Evolutionary conservation across 257 asterid genomes (phyloP), one percentile per base, ranked within the genome.

Genomic region (Fraxinus excelsior): DNA sequence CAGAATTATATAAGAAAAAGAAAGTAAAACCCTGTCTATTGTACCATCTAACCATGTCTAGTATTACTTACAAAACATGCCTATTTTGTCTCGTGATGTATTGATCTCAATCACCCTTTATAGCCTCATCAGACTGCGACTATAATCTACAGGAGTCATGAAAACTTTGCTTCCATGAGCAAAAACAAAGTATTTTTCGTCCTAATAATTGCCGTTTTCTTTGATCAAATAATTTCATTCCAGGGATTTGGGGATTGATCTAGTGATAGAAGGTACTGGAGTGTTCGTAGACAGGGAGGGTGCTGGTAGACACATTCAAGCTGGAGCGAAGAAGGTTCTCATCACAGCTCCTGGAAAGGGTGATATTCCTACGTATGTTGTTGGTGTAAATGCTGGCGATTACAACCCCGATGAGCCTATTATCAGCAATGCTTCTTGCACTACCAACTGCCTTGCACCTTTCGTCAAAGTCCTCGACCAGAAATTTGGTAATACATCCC

Each of bases 381-480:
- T 95, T 2, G 99, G 99, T 77, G 99, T 95, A 77, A 95, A 95
- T 76, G 99, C 91, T 3, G 94, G 84, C 0, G 91, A 83, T 51
- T 94, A 94, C 92, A 89, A 2, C 82, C 92, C 29, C 12, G 89
- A 64, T 18, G 99, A 91, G 28, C 32, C 89, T 78, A 94, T 92
- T 79, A 92, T 94, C 88, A 94, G 99, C 90, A 94, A 94, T 58
- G 97, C 99, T 68, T 94, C 99, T 29, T 92, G 99, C 91, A 92
- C 97, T 82, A 94, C 97, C 88, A 94, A 94, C 85, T 94, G 99
- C 90, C 97, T 94, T 67, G 99, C 97, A 3, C 99, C 97, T 53
- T 94, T 94, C 2, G 99, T 94, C 88, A 94, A 94, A 75, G 96
- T 94, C 78, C 98, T 92, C 68, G 98, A 95, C 89, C 92, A 90